Conservation (phyloP, 2,329 filamentous ascomycete species). For the Drechslerella dactyloides region DNA sequence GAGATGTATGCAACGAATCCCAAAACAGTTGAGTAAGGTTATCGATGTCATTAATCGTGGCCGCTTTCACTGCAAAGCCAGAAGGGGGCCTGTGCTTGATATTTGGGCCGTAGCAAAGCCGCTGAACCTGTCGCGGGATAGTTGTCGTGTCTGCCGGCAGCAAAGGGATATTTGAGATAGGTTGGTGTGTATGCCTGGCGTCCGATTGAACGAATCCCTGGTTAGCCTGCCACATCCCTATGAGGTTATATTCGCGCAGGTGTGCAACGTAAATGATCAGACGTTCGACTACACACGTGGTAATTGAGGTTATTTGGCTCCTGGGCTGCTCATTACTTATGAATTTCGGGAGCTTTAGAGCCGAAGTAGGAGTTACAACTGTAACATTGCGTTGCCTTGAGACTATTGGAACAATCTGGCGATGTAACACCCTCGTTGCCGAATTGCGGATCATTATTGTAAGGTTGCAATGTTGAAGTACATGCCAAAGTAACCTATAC, state of each 20-base stretch:
- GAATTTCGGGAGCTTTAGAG: background rate
- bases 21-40: background rate
- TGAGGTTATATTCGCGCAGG: background rate
- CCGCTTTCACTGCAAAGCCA: background rate
- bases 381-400: background rate
- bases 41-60: background rate
- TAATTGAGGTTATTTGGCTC: background rate
- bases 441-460: background rate
- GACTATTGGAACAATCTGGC: background rate
- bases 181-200: background rate
- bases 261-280: background rate
- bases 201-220: background rate
- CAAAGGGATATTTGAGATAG: background rate
- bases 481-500: background rate
- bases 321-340: background rate
- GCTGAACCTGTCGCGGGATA: background rate
- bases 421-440: background rate
- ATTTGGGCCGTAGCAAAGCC: background rate
- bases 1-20: background rate
- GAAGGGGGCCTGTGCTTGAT: background rate
- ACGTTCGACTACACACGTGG: background rate
- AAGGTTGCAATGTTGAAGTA: background rate
- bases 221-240: too few species aligned
- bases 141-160: background rate
- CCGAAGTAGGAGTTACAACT: background rate